phyloP scores from a whole-genome alignment of 768 basidiomycete species.

The Lactarius hatsudake region DNA sequence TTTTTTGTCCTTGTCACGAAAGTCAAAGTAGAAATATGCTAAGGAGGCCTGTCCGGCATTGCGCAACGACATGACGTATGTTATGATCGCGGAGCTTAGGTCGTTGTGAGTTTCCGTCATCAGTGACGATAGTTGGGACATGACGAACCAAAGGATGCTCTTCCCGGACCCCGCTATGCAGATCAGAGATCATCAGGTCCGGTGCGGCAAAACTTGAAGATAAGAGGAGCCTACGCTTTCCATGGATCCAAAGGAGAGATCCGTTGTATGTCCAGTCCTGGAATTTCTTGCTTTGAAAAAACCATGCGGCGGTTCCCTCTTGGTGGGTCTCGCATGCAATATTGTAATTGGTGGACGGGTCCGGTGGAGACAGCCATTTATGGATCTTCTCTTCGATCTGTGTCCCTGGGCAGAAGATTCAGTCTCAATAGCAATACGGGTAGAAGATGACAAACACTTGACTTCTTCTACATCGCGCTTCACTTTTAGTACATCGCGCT shows the following conservation, averaged over 20 bases:
- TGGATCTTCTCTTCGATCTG: background rate
- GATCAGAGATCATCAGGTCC: background rate
- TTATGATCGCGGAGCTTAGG: background rate
- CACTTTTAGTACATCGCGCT: too few species aligned
- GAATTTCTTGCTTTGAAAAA: background rate
- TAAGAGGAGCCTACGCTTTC: background rate
- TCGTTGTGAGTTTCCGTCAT: background rate
- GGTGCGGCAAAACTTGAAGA: too few species aligned
- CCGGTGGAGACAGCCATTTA: background rate
- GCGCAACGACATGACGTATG: background rate
- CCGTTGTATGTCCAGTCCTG: background rate
- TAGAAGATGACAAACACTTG: background rate
- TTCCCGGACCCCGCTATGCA: background rate
- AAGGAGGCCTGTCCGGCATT: background rate
- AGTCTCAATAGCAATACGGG: background rate
- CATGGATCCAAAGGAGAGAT: background rate
- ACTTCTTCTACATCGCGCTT: too few species aligned
- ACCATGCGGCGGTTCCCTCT: background rate
- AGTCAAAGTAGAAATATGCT: background rate
- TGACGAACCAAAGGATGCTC: background rate
- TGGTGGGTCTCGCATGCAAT: background rate
- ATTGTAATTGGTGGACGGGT: background rate
- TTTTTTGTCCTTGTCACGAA: background rate
- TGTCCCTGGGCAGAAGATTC: background rate
- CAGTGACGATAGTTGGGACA: background rate